Evolutionary conservation across 2,329 filamentous ascomycete species (phyloP).

Genomic region (Alternaria triticimaculans): DNA sequence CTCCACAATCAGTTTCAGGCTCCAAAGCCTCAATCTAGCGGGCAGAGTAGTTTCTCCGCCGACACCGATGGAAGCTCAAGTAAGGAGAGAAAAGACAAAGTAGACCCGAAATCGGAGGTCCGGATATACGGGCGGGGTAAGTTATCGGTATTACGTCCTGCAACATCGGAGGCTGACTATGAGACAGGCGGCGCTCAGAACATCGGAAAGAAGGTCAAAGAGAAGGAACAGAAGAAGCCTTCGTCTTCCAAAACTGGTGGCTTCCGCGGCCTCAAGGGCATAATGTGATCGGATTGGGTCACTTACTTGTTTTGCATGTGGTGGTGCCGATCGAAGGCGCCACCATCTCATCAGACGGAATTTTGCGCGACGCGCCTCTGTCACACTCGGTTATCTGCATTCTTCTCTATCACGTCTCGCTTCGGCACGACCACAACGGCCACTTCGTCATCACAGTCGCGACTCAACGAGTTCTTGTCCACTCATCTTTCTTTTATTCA

Average conservation of each 20-base stretch:
- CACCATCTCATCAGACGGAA: not conserved
- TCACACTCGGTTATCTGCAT: constrained; percentile 3
- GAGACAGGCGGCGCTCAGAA: constrained; percentile 59
- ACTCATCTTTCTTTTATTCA: constrained; percentile 1
- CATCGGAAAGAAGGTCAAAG: constrained; percentile 61
- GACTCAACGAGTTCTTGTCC: not conserved
- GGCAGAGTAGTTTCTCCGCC: constrained; percentile 51
- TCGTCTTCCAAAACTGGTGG: constrained; percentile 50
- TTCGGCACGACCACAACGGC: not conserved
- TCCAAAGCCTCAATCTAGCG: constrained; percentile 38
- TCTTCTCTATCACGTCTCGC: not conserved
- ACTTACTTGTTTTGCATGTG: not conserved
- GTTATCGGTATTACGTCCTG: constrained; percentile 25
- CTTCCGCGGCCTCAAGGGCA: constrained; percentile 50
- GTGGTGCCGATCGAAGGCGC: not conserved
- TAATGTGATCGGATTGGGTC: constrained; percentile 34
- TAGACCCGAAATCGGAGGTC: constrained; percentile 57
- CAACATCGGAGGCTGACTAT: constrained; percentile 41
- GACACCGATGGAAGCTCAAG: constrained; percentile 46
- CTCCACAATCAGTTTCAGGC: constrained; percentile 35
- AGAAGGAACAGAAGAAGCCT: constrained; percentile 54
- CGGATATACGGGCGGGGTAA: constrained; percentile 63
- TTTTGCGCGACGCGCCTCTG: not conserved
- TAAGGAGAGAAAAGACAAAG: constrained; percentile 52
- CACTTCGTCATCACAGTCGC: not conserved